phyloP scores from a whole-genome alignment of 2,329 filamentous ascomycete genomes.

The Daldinia sp. region DNA sequence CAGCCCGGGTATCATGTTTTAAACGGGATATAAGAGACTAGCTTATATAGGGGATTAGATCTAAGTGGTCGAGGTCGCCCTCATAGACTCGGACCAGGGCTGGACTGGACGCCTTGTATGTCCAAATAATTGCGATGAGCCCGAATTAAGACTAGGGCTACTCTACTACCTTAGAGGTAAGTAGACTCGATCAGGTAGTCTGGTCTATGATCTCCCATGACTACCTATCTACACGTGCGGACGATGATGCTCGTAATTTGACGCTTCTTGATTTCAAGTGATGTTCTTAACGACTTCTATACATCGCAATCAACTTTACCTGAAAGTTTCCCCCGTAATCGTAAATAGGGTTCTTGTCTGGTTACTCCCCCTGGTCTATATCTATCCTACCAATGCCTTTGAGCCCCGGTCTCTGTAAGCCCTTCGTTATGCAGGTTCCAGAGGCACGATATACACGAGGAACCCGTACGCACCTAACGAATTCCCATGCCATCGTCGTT shows the following conservation, averaged over 20 bases:
- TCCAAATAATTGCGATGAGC: slow-evolving; percentile 12
- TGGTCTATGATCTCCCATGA: not conserved
- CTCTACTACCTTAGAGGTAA: not conserved
- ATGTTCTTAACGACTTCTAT: not conserved
- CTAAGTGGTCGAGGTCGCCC: slow-evolving; percentile 8
- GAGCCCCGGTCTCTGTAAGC: no score
- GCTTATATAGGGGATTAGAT: slow-evolving; percentile 4
- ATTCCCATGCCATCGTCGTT: no score
- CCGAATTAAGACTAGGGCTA: slow-evolving; percentile 5
- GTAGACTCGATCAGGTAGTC: slow-evolving; percentile 1
- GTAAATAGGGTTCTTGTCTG: no score
- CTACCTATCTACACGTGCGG: not conserved
- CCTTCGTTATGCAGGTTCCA: no score
- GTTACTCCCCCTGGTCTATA: no score
- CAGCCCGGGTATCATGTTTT: slow-evolving; percentile 17
- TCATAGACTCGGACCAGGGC: slow-evolving; percentile 11
- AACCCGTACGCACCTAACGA: no score
- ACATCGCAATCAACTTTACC: no score
- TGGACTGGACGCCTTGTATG: not conserved
- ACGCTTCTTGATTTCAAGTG: not conserved
- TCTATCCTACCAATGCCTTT: no score
- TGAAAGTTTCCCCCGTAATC: no score
- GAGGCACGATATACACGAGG: no score
- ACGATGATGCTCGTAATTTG: not conserved
- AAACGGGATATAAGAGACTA: not conserved